Evolutionary conservation across 1,284 basidiomycete species (phyloP).

Genomic region (Pulveroboletus sp.): DNA sequence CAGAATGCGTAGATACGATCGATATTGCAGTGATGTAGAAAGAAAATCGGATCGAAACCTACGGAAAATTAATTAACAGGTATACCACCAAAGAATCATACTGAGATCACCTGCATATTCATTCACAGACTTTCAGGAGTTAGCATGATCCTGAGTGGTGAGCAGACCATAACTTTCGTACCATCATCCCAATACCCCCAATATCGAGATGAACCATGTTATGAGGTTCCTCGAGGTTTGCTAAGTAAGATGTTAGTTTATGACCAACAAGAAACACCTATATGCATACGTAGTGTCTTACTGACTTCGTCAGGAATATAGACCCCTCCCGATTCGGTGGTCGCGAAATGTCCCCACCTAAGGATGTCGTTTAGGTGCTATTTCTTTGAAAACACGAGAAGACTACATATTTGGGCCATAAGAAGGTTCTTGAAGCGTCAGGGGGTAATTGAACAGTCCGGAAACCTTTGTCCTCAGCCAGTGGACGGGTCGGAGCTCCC

Average conservation of each 20-base stretch:
- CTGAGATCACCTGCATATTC: slow-evolving; percentile 19
- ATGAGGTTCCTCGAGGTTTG: slow-evolving; percentile 18
- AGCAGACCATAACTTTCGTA: background rate
- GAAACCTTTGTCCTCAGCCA: slow-evolving; percentile 18
- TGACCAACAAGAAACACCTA: background rate
- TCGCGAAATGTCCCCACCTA: slow-evolving; percentile 25
- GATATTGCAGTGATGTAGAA: slow-evolving; percentile 20
- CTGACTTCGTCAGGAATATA: too few relatives aligned
- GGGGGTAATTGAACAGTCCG: slow-evolving; percentile 13
- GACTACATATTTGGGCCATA: slow-evolving; percentile 23
- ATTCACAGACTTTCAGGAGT: slow-evolving; percentile 5
- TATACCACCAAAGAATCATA: background rate
- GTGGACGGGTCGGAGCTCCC: background rate
- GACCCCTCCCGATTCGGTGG: too few relatives aligned
- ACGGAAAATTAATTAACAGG: background rate
- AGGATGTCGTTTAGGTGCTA: too few relatives aligned
- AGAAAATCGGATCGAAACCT: slow-evolving; percentile 23
- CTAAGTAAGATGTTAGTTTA: slow-evolving; percentile 6
- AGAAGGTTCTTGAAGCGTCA: slow-evolving; percentile 8
- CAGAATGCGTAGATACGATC: slow-evolving; percentile 24
- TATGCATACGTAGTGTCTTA: too few relatives aligned
- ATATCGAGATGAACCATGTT: slow-evolving; percentile 19
- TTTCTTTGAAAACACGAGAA: too few relatives aligned
- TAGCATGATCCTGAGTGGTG: background rate
- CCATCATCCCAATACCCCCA: slow-evolving; percentile 19